phyloP scores from a whole-genome alignment of 2,329 filamentous ascomycete genomes.

The Cladosporium oxysporum region DNA sequence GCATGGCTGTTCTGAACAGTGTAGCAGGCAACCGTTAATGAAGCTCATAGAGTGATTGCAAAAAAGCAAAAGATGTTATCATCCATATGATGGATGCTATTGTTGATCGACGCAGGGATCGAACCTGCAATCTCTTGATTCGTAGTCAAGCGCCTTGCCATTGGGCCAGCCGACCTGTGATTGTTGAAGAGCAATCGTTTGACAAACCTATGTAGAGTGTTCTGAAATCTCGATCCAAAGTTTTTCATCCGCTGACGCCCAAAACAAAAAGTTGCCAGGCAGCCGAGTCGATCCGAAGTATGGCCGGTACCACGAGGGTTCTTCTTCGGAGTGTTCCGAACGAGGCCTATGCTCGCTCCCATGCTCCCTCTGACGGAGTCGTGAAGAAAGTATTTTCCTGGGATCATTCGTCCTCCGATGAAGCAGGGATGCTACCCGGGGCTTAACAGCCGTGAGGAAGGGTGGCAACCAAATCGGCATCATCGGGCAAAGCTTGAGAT shows the following conservation, averaged over 20 bases:
- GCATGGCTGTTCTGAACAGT: background rate
- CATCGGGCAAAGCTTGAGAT: background rate
- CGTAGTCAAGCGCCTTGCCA: slow-evolving; percentile 62
- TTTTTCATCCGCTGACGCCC: background rate
- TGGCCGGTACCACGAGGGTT: background rate
- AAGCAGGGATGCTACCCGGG: background rate
- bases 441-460: background rate
- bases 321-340: slow-evolving; percentile 3
- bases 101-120: slow-evolving; percentile 22
- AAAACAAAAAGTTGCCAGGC: background rate
- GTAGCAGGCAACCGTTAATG: background rate
- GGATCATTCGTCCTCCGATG: background rate
- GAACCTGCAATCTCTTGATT: slow-evolving; percentile 24
- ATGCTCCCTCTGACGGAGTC: background rate
- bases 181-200: background rate
- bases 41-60: background rate
- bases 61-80: background rate
- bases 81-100: background rate
- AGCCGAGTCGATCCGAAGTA: background rate
- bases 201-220: background rate
- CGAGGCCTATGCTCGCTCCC: background rate
- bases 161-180: slow-evolving; percentile 48
- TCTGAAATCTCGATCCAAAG: background rate
- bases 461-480: background rate
- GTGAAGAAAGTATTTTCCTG: background rate